A percentile compares a stretch with the other conserved stretches of the same genome.
These are phyloP conservation scores for Aristolochia californica DNA, from an alignment of 164 flowering plant genomes.

Conservation along the genomic window DNA sequence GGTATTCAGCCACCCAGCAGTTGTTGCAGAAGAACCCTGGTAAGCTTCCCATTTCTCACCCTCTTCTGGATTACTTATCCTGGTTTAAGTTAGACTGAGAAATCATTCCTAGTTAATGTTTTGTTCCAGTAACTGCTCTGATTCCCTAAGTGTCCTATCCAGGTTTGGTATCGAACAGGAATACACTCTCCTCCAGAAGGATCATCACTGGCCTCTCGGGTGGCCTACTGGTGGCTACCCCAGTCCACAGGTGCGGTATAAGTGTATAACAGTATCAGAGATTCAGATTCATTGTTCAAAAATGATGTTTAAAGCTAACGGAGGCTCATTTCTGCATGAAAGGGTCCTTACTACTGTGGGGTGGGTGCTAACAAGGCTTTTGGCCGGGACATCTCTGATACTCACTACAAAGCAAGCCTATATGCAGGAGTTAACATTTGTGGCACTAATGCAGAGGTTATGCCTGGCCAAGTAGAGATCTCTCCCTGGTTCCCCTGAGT, in stretches of 20 bases:
- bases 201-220: constrained; percentile 45
- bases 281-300: not conserved
- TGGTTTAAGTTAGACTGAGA: too few relatives aligned
- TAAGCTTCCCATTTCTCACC: constrained; percentile 1
- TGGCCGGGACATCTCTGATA: constrained; percentile 34
- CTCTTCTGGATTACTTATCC: not conserved
- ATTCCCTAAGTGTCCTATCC: not conserved
- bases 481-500: too few relatives aligned
- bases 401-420: constrained; percentile 46
- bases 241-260: constrained; percentile 44
- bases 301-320: not conserved
- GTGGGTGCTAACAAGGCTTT: constrained; percentile 36
- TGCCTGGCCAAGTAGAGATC: constrained; percentile 38
- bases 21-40: constrained; percentile 43
- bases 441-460: constrained; percentile 46
- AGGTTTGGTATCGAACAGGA: constrained; percentile 55
- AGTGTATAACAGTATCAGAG: not conserved
- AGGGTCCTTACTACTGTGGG: constrained; percentile 47
- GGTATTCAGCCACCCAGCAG: constrained; percentile 41
- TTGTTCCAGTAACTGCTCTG: not conserved
- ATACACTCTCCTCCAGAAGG: constrained; percentile 42
- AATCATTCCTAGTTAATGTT: not conserved
- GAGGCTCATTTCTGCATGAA: not conserved
- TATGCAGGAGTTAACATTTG: constrained; percentile 44
- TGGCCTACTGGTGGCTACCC: constrained; percentile 55